Percentiles rank a stretch among this genome's conserved stretches.
Conservation (phyloP, 257 asterid genomes). For the Solanum chaucha region DNA sequence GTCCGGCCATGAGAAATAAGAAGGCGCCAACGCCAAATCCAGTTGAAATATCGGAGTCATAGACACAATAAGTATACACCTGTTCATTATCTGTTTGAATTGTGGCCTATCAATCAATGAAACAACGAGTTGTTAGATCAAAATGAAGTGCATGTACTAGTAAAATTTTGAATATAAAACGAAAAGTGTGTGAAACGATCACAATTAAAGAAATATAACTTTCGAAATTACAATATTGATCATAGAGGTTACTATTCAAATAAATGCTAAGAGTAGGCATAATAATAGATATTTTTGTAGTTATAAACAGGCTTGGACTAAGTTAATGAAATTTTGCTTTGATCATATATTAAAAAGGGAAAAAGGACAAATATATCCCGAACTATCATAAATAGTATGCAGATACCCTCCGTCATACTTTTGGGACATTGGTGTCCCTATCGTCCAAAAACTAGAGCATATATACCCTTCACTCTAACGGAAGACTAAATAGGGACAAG, state of each 20-base stretch:
- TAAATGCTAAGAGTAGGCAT: background rate
- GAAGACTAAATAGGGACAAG: too few species aligned
- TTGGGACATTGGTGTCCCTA: too few species aligned
- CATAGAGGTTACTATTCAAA: too few species aligned
- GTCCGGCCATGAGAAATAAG: conserved; percentile 25
- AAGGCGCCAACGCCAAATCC: conserved; percentile 41
- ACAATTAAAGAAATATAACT: background rate
- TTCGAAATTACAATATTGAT: background rate
- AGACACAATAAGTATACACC: conserved; percentile 30
- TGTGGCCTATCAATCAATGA: conserved; percentile 38
- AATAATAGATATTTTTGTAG: background rate
- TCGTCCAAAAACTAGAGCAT: too few species aligned
- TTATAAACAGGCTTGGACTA: background rate
- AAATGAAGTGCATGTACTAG: background rate
- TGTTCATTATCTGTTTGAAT: conserved; percentile 30
- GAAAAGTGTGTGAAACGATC: background rate
- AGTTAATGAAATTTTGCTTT: background rate
- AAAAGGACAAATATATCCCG: too few species aligned
- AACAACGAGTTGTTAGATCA: background rate
- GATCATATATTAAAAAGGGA: background rate
- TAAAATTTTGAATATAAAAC: background rate
- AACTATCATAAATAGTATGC: too few species aligned
- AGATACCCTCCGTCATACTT: too few species aligned
- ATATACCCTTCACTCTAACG: too few species aligned
- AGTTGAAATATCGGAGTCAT: conserved; percentile 38